Conservation (phyloP, 306 rosid genomes). For the Vachellia collinsii region DNA sequence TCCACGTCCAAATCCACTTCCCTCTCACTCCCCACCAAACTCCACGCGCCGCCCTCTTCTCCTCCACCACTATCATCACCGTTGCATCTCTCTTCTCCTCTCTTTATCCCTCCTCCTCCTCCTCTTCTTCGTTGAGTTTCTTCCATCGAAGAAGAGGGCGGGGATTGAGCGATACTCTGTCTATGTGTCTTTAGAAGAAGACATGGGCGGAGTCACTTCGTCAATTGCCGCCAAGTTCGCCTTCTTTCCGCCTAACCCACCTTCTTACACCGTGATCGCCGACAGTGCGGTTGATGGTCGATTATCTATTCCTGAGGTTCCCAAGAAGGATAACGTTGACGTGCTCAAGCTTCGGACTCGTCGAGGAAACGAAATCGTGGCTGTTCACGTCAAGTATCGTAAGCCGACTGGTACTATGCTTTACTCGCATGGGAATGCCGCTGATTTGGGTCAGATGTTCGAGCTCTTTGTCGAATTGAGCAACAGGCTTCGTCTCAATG, state of each 20-base stretch:
- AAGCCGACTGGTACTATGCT: slow-evolving; percentile 79
- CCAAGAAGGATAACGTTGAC: slow-evolving; percentile 82
- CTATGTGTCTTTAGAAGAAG: slow-evolving; percentile 43
- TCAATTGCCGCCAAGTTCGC: slow-evolving; percentile 97
- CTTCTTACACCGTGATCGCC: slow-evolving; percentile 66
- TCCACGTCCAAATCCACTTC: background rate
- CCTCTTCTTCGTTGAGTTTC: background rate
- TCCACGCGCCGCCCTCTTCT: slow-evolving; percentile 8
- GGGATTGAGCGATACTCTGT: slow-evolving; percentile 1
- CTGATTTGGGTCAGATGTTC: slow-evolving; percentile 95
- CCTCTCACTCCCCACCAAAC: background rate
- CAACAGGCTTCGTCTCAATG: slow-evolving; percentile 75
- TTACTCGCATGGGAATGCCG: slow-evolving; percentile 94
- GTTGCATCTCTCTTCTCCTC: slow-evolving; percentile 16
- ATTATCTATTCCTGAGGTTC: slow-evolving; percentile 69
- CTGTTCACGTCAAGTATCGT: slow-evolving; percentile 79
- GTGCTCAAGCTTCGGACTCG: slow-evolving; percentile 74
- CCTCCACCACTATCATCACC: background rate
- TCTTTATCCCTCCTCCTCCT: slow-evolving; percentile 10
- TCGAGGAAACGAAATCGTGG: slow-evolving; percentile 80
- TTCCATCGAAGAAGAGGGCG: background rate
- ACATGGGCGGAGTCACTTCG: slow-evolving; percentile 95
- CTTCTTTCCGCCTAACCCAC: slow-evolving; percentile 91
- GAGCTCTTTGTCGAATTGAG: slow-evolving; percentile 91
- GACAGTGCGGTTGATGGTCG: slow-evolving; percentile 41